phyloP scores from a whole-genome alignment of 768 basidiomycete genomes.

The Vararia minispora region DNA sequence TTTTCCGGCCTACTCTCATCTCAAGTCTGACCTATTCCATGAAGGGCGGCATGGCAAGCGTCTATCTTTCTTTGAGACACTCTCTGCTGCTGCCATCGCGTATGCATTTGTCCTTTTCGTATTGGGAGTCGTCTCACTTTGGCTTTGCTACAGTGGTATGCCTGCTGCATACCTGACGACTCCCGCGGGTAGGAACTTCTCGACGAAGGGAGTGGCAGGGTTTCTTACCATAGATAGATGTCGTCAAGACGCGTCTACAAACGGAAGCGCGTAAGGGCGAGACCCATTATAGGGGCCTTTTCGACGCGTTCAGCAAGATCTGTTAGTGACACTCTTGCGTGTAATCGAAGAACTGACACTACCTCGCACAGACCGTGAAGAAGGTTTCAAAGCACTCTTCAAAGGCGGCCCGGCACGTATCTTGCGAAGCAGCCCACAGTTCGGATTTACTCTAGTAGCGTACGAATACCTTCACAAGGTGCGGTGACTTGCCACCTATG shows the following conservation, averaged over 20 bases:
- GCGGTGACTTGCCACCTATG: slow-evolving; percentile 16
- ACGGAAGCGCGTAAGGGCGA: slow-evolving; percentile 88
- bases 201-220: background rate
- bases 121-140: too few relatives aligned
- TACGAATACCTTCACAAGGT: slow-evolving; percentile 66
- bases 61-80: slow-evolving; percentile 82
- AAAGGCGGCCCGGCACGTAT: slow-evolving; percentile 88
- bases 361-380: slow-evolving; percentile 56
- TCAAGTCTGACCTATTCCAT: slow-evolving; percentile 89
- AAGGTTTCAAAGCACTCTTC: slow-evolving; percentile 82
- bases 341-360: background rate
- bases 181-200: slow-evolving; percentile 53
- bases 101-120: slow-evolving; percentile 38
- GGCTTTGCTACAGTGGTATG: slow-evolving; percentile 65
- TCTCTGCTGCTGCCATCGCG: slow-evolving; percentile 74
- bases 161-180: slow-evolving; percentile 92
- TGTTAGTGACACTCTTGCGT: slow-evolving; percentile 35
- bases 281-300: slow-evolving; percentile 81
- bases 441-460: slow-evolving; percentile 85
- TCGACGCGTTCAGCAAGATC: slow-evolving; percentile 86
- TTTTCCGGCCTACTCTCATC: slow-evolving; percentile 79
- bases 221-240: slow-evolving; percentile 42
- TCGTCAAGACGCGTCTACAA: slow-evolving; percentile 94
- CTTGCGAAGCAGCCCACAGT: slow-evolving; percentile 83
- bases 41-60: slow-evolving; percentile 95